Conservation (phyloP, 2,329 filamentous ascomycete genomes). For the Cadophora gregata region DNA sequence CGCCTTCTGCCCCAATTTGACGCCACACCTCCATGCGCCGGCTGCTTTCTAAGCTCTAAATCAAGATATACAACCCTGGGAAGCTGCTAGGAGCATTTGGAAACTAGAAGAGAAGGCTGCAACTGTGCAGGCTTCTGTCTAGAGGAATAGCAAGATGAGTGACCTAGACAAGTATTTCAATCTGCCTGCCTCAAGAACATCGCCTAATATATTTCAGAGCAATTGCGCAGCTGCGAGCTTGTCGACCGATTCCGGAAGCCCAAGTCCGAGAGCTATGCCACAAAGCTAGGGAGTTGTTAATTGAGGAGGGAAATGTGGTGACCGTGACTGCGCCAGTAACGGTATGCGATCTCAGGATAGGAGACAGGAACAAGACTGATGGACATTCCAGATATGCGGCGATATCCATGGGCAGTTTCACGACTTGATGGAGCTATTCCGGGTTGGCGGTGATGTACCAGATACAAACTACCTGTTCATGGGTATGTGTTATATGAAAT, state of each 20-base stretch:
- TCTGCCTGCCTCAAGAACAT: neutral
- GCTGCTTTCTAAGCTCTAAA: slow-evolving; percentile 17
- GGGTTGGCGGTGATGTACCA: slow-evolving; percentile 90
- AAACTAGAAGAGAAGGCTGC: neutral
- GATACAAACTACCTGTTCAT: slow-evolving; percentile 98
- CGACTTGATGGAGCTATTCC: slow-evolving; percentile 95
- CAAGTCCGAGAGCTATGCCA: slow-evolving; percentile 97
- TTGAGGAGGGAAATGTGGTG: slow-evolving; percentile 97
- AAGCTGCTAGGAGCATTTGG: neutral
- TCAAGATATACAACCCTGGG: neutral
- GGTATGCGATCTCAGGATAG: slow-evolving; percentile 52
- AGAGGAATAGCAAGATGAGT: slow-evolving; percentile 67
- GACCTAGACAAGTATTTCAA: slow-evolving; percentile 82
- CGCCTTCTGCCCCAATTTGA: slow-evolving; percentile 5
- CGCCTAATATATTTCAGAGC: slow-evolving; percentile 63
- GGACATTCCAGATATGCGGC: slow-evolving; percentile 75
- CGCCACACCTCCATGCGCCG: slow-evolving; percentile 34
- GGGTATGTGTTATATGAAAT: slow-evolving; percentile 59
- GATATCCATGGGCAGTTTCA: slow-evolving; percentile 98
- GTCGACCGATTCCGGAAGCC: slow-evolving; percentile 91
- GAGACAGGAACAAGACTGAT: slow-evolving; percentile 27
- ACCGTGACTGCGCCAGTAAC: slow-evolving; percentile 94
- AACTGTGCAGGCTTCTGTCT: neutral
- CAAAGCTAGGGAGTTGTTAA: slow-evolving; percentile 93
- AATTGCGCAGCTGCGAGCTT: slow-evolving; percentile 93